Conservation (phyloP, 2,329 filamentous ascomycete species). For the Claviceps humidiphila region DNA sequence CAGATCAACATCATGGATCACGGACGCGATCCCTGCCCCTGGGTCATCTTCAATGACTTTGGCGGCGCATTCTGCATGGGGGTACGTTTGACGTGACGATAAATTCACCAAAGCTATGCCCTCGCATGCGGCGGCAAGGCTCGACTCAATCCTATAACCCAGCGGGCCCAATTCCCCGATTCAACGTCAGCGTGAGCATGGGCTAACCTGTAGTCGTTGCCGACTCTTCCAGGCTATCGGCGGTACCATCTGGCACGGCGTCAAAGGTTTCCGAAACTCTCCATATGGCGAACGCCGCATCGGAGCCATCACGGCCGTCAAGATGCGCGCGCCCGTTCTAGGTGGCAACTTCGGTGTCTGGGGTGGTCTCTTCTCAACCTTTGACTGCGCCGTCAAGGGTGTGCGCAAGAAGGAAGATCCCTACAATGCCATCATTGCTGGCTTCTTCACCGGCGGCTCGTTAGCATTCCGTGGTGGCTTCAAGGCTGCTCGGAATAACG, state of each 20-base stretch:
- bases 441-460: conserved; percentile 90
- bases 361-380: conserved; percentile 92
- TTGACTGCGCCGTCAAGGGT: conserved; percentile 94
- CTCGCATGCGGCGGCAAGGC: background rate
- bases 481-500: conserved; percentile 85
- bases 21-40: conserved; percentile 90
- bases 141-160: too few relatives aligned
- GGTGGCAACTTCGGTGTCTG: conserved; percentile 97
- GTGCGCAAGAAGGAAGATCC: conserved; percentile 93
- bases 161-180: background rate
- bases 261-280: conserved; percentile 85
- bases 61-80: conserved; percentile 96
- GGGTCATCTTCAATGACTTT: conserved; percentile 93
- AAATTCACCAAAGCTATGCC: background rate
- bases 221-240: conserved; percentile 47
- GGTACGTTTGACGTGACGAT: conserved; percentile 37
- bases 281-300: conserved; percentile 90
- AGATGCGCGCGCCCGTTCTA: conserved; percentile 88
- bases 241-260: conserved; percentile 86
- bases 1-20: conserved; percentile 63
- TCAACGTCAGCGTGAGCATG: background rate
- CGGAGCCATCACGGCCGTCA: conserved; percentile 92
- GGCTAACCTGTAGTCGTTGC: background rate
- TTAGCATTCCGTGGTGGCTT: conserved; percentile 84
- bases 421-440: conserved; percentile 94